Conservation (phyloP, 345 rosid species). For the Trapa bicornis region DNA sequence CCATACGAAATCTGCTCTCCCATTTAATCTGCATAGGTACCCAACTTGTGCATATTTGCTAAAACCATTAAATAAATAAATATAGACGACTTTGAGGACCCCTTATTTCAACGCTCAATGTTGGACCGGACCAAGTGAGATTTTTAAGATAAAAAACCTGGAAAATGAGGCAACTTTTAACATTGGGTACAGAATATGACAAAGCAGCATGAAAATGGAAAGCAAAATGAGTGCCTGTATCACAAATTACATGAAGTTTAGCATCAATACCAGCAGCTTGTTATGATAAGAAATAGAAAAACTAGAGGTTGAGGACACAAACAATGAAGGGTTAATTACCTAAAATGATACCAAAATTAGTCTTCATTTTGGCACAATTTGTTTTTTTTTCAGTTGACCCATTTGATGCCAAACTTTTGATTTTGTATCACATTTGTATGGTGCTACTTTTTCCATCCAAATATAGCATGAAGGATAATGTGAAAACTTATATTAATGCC, state of each 20-base stretch:
- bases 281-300: constrained; percentile 21
- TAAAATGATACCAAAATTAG: too few species aligned
- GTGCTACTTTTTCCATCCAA: too few species aligned
- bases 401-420: too few species aligned
- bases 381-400: too few species aligned
- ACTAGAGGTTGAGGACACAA: background rate
- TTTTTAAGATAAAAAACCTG: constrained; percentile 84
- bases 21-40: constrained; percentile 49
- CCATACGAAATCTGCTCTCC: constrained; percentile 63
- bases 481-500: too few species aligned
- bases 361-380: too few species aligned
- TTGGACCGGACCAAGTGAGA: constrained; percentile 58
- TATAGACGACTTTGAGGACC: background rate
- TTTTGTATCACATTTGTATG: too few species aligned
- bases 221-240: constrained; percentile 50
- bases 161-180: constrained; percentile 13
- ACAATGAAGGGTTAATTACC: background rate
- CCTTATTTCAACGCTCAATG: constrained; percentile 40
- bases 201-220: constrained; percentile 3
- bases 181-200: constrained; percentile 11
- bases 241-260: constrained; percentile 63
- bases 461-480: too few species aligned
- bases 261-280: constrained; percentile 79
- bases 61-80: background rate
- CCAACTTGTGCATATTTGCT: background rate